These are phyloP conservation scores for Protostelium mycophagum DNA, from an alignment of 78 protist species.

Conservation along the genomic window DNA sequence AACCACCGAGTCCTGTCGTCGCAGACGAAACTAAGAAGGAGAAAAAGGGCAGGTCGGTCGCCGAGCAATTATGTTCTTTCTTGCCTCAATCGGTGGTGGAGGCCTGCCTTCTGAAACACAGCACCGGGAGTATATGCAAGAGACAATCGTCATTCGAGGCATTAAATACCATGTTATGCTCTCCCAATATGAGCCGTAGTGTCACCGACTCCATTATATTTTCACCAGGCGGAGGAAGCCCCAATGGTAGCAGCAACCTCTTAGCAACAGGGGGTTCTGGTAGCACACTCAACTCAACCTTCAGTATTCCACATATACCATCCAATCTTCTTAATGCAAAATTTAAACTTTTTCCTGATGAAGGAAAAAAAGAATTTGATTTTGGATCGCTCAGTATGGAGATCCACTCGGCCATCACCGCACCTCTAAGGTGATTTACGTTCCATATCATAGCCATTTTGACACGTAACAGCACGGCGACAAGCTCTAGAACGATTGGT, in stretches of 20 bases:
- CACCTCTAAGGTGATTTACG: neutral
- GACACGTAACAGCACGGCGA: neutral
- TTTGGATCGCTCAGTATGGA: neutral
- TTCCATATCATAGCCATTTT: neutral
- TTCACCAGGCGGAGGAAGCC: too few species aligned
- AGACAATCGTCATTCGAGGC: neutral
- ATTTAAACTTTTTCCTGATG: neutral
- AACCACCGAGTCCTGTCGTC: neutral
- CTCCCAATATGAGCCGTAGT: neutral
- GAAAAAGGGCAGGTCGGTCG: neutral
- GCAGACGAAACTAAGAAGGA: neutral
- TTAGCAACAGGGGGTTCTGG: too few species aligned
- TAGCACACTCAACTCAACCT: neutral
- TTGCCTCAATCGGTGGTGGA: neutral
- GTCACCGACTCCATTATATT: neutral
- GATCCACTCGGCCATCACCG: neutral
- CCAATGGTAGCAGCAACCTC: neutral
- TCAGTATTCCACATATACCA: neutral
- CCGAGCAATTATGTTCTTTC: neutral
- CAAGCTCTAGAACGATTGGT: neutral
- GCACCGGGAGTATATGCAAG: neutral
- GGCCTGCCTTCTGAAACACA: neutral
- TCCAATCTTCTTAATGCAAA: neutral
- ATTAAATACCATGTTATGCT: neutral
- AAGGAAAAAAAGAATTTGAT: neutral